Evolutionary conservation across 2,329 filamentous ascomycete genomes (phyloP).

Genomic region (Lasiodiplodia sp.): DNA sequence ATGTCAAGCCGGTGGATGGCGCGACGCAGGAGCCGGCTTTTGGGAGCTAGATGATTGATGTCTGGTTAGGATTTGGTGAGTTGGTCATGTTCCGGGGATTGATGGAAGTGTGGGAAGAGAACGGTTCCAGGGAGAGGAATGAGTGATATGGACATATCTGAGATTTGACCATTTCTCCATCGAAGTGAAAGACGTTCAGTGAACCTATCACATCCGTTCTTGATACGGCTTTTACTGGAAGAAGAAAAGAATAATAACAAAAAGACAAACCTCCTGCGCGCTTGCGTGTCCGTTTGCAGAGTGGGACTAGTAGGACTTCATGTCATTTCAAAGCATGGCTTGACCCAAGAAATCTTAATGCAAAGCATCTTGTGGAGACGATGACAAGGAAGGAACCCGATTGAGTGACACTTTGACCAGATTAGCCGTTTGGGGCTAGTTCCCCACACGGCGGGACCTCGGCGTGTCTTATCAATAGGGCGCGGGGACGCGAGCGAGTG

Average conservation of each 20-base stretch:
- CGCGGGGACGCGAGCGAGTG: neutral
- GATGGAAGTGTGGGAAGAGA: too few species aligned
- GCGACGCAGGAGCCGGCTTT: conserved; percentile 57
- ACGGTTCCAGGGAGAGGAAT: too few species aligned
- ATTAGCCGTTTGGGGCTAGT: neutral
- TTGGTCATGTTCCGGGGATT: too few species aligned
- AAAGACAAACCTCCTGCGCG: too few species aligned
- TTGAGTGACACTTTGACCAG: neutral
- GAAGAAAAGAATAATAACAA: too few species aligned
- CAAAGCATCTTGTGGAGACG: neutral
- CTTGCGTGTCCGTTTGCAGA: neutral
- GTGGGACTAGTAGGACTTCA: neutral
- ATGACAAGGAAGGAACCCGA: neutral
- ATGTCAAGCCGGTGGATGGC: conserved; percentile 52
- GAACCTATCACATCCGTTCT: too few species aligned
- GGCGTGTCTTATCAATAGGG: conserved; percentile 9
- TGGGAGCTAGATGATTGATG: conserved; percentile 4
- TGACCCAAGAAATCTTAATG: neutral
- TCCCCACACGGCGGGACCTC: neutral
- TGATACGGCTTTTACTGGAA: too few species aligned
- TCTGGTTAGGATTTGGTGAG: neutral
- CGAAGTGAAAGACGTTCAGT: too few species aligned
- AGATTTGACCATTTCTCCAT: too few species aligned
- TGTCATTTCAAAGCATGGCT: neutral
- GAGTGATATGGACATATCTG: too few species aligned